Evolutionary conservation across 805 yeast genomes (phyloP), one percentile per base, ranked within the genome.

Genomic region (Saccharomycopsis fodiens): DNA sequence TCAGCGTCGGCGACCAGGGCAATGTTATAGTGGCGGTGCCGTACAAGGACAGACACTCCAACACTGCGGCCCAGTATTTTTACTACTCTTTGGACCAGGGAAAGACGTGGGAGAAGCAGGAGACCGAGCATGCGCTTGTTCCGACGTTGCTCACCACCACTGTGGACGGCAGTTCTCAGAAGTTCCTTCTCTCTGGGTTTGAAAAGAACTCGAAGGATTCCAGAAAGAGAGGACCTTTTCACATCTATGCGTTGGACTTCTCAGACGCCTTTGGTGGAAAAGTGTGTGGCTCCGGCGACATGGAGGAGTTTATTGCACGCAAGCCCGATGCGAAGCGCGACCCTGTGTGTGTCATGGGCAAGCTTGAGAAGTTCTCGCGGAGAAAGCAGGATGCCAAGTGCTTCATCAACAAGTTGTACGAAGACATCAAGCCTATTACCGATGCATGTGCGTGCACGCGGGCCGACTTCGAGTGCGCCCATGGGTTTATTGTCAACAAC

Each of bases 1-100:
- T 74, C 51, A 70, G 78, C 1, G 79, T 78, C 63, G 95, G 91
- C 39, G 94, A 86, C 60, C 76, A 74, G 48, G 96, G 95, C 29
- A 83, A 85, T 55, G 60, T 86, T 8, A 72, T 85, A 15, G 60
- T 82, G 2, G 82, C 85, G 1, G 60, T 76, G n/a, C 80, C 82
- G 31, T 62, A 55, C 29, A 55, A 59, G 15, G 57, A 63, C n/a
- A 53, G 40, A 19, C 16, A 35, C 15, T 35, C n/a, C 12, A 36
- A 21, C 10, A 8, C 7, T 10, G 52, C 39, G 17, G 22, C 42
- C 7, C 41, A 62, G n/a, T 62, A 62, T 30, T 54, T 69, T 36
- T 65, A 59, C 45, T 86, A 70, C 55, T 79, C 94, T 0, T 57
- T 79, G 12, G 89, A 86, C 58, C 87, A 83, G 57, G 96, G 96